A percentile compares a stretch with the other conserved stretches of the same genome.
Evolutionary conservation across 2,329 filamentous ascomycete genomes (phyloP).

Genomic region (Beauveria sp.): DNA sequence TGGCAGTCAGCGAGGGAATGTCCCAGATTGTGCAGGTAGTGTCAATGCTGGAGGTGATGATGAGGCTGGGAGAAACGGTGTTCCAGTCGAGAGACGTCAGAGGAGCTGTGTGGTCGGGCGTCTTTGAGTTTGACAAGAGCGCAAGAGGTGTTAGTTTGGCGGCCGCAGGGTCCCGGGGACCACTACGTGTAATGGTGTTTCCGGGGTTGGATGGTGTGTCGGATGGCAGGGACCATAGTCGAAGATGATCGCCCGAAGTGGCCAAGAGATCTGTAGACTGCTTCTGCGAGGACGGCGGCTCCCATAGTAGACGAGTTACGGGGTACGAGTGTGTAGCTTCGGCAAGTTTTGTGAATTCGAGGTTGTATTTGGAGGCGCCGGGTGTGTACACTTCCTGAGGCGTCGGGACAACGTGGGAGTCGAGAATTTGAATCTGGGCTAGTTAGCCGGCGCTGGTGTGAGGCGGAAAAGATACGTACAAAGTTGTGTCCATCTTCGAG

Average conservation of each 20-base stretch:
- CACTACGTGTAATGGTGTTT: conserved; percentile 58
- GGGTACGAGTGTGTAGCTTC: conserved; percentile 98
- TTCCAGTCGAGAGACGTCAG: conserved; percentile 98
- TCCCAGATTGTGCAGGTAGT: conserved; percentile 99
- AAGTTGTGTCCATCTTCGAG: conserved; percentile 98
- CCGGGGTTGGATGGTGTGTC: conserved; percentile 48
- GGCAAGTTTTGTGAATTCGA: conserved; percentile 89
- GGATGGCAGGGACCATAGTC: conserved; percentile 84
- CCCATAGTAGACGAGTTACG: conserved; percentile 91
- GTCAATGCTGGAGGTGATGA: conserved; percentile 98
- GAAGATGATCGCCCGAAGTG: conserved; percentile 88
- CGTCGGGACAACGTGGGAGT: conserved; percentile 70
- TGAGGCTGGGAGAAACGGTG: conserved; percentile 88
- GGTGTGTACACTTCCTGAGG: conserved; percentile 61
- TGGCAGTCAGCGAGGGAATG: conserved; percentile 93
- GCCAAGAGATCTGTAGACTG: conserved; percentile 91
- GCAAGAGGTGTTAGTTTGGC: conserved; percentile 87
- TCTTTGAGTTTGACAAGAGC: conserved; percentile 94
- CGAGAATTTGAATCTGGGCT: conserved; percentile 86
- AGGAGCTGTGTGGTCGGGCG: conserved; percentile 93
- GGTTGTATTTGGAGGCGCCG: conserved; percentile 62
- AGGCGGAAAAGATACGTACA: conserved; percentile 43
- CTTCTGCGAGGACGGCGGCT: conserved; percentile 90
- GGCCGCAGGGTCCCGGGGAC: conserved; percentile 48
- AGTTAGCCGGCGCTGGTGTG: not conserved